Base-by-base conservation (phyloP, 805 yeast genomes). In the Pichia ethanolica region DNA sequence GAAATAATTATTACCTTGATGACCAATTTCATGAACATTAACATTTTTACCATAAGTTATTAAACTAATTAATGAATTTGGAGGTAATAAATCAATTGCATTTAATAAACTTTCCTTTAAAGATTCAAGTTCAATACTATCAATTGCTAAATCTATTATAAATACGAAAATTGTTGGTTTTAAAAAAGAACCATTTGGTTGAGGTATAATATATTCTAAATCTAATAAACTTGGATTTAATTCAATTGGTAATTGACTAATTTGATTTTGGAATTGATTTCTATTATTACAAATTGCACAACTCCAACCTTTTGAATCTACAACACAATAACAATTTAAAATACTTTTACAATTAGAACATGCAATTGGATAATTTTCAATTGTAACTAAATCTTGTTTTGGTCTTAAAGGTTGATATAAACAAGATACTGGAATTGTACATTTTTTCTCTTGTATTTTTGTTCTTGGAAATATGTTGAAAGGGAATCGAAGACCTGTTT, bases 401-500 rank as follows among this genome's bases (percentile, higher is more conserved):
- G 69, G 72, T 62, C 75, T 75, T 53, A 81, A 63, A 0, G 87
- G 87, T 7, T 83, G 81, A 59, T 79, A 81, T 42, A 80, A 55
- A 35, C 82, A 71, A 0, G 82, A 81, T 34, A 79, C 59, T 3
- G 86, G 86, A 10, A 80, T 73, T 1, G 75, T 71, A 45, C 76
- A 71, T 46, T 82, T 62, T 34, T 72, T 69, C 45, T 77, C 75
- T 44, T 79, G 82, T 40, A 72, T 66, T 57, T 73, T 75, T n/a
- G 79, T 69, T 40, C 73, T 68, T 6, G 86, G 86, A 12, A 82
- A 64, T 9, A 71, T 68, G 61, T 82, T 84, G 89, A 93, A 86
- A 7, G 90, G 74, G 62, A 82, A 74, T 58, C 93, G 77, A 39
- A 84, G 77, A 44, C 93, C 93, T 56, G 85, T 84, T 47, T 67